A percentile compares a stretch with the other conserved stretches of the same genome.
phyloP scores from a whole-genome alignment of 2,329 filamentous ascomycete genomes.

The Dichotomopilus funicola region DNA sequence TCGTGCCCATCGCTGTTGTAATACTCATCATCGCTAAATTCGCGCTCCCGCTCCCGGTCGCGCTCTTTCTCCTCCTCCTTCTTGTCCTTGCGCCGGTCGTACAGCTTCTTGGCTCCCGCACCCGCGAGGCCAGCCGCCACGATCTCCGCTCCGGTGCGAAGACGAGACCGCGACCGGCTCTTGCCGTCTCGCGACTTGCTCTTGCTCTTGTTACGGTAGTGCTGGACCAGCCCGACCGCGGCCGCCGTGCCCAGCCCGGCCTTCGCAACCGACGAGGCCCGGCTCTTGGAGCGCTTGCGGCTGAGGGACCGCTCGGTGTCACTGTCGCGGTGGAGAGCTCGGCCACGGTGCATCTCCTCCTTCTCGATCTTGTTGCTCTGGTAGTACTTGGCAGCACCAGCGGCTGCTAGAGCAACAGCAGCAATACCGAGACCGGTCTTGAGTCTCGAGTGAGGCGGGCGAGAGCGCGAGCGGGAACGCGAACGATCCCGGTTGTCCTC shows the following conservation, averaged over 20 bases:
- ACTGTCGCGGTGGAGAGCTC: constrained; percentile 42
- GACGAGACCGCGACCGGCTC: constrained; percentile 34
- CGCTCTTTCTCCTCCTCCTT: constrained; percentile 39
- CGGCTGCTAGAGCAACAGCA: constrained; percentile 56
- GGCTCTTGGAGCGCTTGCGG: constrained; percentile 36
- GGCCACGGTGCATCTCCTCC: constrained; percentile 52
- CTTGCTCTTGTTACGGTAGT: constrained; percentile 51
- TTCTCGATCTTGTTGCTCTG: constrained; percentile 54
- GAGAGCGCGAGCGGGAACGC: constrained; percentile 28
- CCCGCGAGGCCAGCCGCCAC: constrained; percentile 54
- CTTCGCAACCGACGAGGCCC: constrained; percentile 48
- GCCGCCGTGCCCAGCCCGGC: constrained; percentile 52
- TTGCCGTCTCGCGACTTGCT: constrained; percentile 40
- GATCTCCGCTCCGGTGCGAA: constrained; percentile 53
- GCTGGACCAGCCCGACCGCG: constrained; percentile 51
- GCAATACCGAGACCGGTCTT: constrained; percentile 58
- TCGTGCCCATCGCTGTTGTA: constrained; percentile 33
- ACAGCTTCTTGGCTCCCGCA: constrained; percentile 55
- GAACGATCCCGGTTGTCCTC: constrained; percentile 21
- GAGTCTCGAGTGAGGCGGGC: constrained; percentile 41
- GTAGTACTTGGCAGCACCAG: constrained; percentile 59
- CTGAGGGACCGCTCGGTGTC: constrained; percentile 40
- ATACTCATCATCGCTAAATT: constrained; percentile 29
- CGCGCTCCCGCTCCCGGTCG: constrained; percentile 30
- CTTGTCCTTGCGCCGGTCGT: constrained; percentile 55